Conservation (phyloP, 2,329 filamentous ascomycete genomes). For the Sarocladium oryzae region DNA sequence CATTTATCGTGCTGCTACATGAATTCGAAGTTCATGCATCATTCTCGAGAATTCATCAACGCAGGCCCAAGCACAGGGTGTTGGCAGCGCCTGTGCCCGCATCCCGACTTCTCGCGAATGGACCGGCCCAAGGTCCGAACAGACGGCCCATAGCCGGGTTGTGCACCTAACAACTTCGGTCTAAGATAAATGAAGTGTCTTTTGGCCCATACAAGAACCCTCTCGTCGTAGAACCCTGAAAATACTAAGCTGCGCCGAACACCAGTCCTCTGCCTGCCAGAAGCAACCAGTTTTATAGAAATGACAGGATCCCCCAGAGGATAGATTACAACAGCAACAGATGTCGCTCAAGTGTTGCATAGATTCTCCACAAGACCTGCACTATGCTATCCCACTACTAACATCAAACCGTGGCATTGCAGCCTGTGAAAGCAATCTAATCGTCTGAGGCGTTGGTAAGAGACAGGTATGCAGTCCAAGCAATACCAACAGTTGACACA, state of each 20-base stretch:
- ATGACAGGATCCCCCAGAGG: background rate
- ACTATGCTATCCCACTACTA: background rate
- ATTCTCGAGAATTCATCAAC: background rate
- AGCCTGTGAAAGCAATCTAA: conserved; percentile 12
- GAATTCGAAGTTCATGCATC: background rate
- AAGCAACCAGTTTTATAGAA: background rate
- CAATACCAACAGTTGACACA: conserved; percentile 90
- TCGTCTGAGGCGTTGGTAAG: conserved; percentile 84
- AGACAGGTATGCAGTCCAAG: conserved; percentile 95
- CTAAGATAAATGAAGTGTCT: background rate
- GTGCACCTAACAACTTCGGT: background rate
- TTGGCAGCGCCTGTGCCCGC: background rate
- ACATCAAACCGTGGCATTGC: background rate
- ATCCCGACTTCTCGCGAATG: conserved; percentile 1
- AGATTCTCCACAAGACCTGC: background rate
- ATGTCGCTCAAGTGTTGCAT: background rate
- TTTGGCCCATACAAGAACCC: background rate
- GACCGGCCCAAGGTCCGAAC: conserved; percentile 1
- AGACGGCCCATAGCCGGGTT: background rate
- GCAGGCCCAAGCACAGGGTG: background rate
- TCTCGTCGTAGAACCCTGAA: background rate
- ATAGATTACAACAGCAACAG: background rate
- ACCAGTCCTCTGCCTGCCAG: background rate
- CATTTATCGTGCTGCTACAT: background rate
- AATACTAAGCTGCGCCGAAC: background rate